These are phyloP conservation scores for Penicillium ochrochloron DNA, from an alignment of 495 filamentous ascomycete species.

Conservation along the genomic window DNA sequence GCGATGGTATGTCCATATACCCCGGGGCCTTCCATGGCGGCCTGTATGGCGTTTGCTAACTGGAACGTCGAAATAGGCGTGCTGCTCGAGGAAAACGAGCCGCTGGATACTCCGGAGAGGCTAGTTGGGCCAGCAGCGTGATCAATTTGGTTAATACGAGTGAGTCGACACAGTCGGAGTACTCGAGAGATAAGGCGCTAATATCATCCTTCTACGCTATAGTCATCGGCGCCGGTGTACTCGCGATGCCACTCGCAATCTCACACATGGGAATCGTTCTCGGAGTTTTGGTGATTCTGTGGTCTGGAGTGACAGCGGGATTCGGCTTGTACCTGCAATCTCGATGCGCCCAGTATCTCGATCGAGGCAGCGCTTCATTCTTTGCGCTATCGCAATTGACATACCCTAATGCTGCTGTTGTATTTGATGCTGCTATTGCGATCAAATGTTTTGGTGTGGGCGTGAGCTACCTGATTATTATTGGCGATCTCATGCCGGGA, in stretches of 20 bases:
- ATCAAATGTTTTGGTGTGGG: slow-evolving; percentile 98
- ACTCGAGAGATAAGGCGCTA: neutral
- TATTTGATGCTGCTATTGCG: slow-evolving; percentile 95
- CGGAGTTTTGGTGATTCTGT: slow-evolving; percentile 82
- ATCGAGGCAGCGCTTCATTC: slow-evolving; percentile 80
- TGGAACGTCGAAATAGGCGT: slow-evolving; percentile 37
- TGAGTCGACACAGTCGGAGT: slow-evolving; percentile 31
- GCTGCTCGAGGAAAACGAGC: slow-evolving; percentile 55
- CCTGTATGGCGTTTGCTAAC: slow-evolving; percentile 17
- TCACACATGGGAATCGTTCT: slow-evolving; percentile 88
- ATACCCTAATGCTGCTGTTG: slow-evolving; percentile 92
- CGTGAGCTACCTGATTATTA: slow-evolving; percentile 97
- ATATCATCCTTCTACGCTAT: slow-evolving; percentile 15
- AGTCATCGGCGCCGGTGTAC: slow-evolving; percentile 92
- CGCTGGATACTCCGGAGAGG: slow-evolving; percentile 63
- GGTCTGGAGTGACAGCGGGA: slow-evolving; percentile 85
- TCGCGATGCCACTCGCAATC: slow-evolving; percentile 93
- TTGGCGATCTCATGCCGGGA: slow-evolving; percentile 96
- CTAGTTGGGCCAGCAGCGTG: slow-evolving; percentile 87
- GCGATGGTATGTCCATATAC: slow-evolving; percentile 37
- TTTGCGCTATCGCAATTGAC: slow-evolving; percentile 94
- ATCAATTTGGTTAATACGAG: slow-evolving; percentile 96
- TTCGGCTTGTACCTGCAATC: slow-evolving; percentile 96
- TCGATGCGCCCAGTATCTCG: slow-evolving; percentile 88
- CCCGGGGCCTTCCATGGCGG: neutral